These are phyloP conservation scores for Strobilomyces dryophilus DNA, from an alignment of 768 basidiomycete species.

Conservation along the genomic window DNA sequence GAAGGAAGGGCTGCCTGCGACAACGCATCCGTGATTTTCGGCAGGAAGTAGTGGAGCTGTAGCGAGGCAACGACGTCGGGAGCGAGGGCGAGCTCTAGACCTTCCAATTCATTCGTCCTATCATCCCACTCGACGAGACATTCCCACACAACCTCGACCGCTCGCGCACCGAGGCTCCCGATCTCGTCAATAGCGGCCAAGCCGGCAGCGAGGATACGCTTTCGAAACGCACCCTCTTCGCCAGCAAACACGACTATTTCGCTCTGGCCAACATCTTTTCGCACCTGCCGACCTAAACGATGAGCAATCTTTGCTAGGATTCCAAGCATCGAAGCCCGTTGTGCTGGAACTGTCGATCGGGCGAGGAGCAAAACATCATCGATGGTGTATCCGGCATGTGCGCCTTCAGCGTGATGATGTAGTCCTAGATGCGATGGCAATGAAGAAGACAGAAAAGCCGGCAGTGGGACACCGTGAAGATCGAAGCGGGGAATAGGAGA, in stretches of 20 bases:
- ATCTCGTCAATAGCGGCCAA: constrained; percentile 61
- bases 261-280: not conserved
- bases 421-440: constrained; percentile 84
- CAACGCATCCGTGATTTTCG: constrained; percentile 43
- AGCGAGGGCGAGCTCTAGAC: constrained; percentile 39
- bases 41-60: constrained; percentile 43
- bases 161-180: constrained; percentile 62
- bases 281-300: constrained; percentile 22
- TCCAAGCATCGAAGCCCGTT: constrained; percentile 77
- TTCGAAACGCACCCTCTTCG: constrained; percentile 44
- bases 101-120: constrained; percentile 27
- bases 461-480: constrained; percentile 67
- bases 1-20: constrained; percentile 40
- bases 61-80: constrained; percentile 16
- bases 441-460: constrained; percentile 44
- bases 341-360: constrained; percentile 77
- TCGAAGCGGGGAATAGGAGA: constrained; percentile 59
- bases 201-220: constrained; percentile 62
- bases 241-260: constrained; percentile 20
- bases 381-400: constrained; percentile 82
- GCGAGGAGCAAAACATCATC: constrained; percentile 80
- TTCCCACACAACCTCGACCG: constrained; percentile 72
- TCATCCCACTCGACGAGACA: constrained; percentile 65
- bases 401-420: constrained; percentile 82
- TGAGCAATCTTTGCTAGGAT: constrained; percentile 59